These are phyloP conservation scores for Ceriops zippeliana DNA, from an alignment of 345 rosid genomes.

Conservation along the genomic window DNA sequence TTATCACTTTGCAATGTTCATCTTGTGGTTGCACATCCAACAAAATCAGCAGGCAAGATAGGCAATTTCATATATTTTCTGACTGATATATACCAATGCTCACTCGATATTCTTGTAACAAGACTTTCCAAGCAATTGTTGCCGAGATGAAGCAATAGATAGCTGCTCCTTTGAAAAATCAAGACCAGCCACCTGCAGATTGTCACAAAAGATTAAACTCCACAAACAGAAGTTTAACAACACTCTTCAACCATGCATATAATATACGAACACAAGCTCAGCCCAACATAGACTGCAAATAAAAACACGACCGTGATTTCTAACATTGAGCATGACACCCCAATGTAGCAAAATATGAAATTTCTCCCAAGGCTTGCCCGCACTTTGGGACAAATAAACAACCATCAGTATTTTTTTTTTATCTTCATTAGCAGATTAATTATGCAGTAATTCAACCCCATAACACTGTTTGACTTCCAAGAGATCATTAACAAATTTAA, in stretches of 20 bases:
- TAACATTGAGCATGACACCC: too few species aligned
- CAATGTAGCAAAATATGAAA: too few species aligned
- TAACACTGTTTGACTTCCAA: too few species aligned
- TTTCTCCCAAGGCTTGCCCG: too few species aligned
- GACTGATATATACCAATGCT: constrained; percentile 53
- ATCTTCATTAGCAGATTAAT: too few species aligned
- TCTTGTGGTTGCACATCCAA: not conserved
- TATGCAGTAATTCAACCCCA: too few species aligned
- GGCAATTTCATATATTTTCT: constrained; percentile 2
- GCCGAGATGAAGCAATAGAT: constrained; percentile 61
- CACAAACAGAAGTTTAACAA: not conserved
- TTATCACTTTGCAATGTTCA: not conserved
- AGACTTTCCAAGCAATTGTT: constrained; percentile 39
- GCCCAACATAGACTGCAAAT: not conserved
- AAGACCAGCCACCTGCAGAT: constrained; percentile 63
- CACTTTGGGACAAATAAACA: too few species aligned
- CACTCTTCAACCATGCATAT: not conserved
- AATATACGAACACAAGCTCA: not conserved
- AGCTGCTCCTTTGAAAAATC: constrained; percentile 81
- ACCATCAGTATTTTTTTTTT: too few species aligned
- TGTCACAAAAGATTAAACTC: not conserved
- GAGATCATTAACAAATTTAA: too few species aligned
- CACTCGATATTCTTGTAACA: constrained; percentile 83
- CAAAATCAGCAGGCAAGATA: not conserved
- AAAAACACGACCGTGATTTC: too few species aligned